These are phyloP conservation scores for Penicillium polonicum DNA, from an alignment of 2,329 filamentous ascomycete species.

Conservation along the genomic window DNA sequence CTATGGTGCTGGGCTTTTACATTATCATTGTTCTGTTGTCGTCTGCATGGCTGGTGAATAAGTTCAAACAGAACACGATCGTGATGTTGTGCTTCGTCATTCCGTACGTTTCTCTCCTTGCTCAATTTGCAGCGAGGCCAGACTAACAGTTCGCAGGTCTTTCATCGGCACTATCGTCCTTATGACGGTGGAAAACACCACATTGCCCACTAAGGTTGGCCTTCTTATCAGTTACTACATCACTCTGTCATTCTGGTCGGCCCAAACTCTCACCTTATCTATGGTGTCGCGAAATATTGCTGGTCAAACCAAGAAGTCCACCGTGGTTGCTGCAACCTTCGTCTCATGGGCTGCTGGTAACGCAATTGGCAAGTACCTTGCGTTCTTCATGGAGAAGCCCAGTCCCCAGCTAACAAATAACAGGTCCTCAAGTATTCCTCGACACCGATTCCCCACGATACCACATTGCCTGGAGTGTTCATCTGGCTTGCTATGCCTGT, in stretches of 20 bases:
- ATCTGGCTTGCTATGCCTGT: slow-evolving; percentile 66
- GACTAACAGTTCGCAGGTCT: slow-evolving; percentile 46
- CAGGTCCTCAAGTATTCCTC: slow-evolving; percentile 64
- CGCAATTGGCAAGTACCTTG: slow-evolving; percentile 53
- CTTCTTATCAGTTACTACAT: slow-evolving; percentile 74
- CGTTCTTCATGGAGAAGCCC: background rate
- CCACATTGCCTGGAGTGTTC: slow-evolving; percentile 67
- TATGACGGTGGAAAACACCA: slow-evolving; percentile 60
- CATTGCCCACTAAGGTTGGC: slow-evolving; percentile 60
- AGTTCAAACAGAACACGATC: slow-evolving; percentile 65
- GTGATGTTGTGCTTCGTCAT: slow-evolving; percentile 66
- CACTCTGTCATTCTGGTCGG: slow-evolving; percentile 74
- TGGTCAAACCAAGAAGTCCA: slow-evolving; percentile 71
- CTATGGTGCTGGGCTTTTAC: slow-evolving; percentile 70
- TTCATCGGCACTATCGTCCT: slow-evolving; percentile 71
- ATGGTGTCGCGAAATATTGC: slow-evolving; percentile 69
- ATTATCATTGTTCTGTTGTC: slow-evolving; percentile 69
- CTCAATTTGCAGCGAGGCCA: background rate
- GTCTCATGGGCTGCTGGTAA: slow-evolving; percentile 69
- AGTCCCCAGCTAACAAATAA: background rate
- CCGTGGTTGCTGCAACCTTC: slow-evolving; percentile 68
- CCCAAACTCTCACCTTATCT: slow-evolving; percentile 64
- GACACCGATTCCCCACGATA: slow-evolving; percentile 62
- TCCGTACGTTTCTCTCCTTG: slow-evolving; percentile 50
- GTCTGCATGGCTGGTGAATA: slow-evolving; percentile 67